Evolutionary conservation across 108 stramenopile species (phyloP), one percentile per base, ranked within the genome.

Genomic region (Chaetoceros tenuissimus): DNA sequence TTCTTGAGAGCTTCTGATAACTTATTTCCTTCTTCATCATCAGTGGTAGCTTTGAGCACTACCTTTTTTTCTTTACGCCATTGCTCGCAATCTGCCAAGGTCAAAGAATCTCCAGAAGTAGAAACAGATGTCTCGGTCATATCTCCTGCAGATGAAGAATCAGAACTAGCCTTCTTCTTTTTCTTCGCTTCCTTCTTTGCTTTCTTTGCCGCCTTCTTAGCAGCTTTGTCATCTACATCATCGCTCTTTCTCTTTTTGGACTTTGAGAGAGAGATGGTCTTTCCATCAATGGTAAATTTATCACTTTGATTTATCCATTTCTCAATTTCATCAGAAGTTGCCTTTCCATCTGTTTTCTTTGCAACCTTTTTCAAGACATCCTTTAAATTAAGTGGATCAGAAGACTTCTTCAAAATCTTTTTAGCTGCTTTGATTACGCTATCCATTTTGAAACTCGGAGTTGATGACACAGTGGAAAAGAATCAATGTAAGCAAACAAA

Each of bases 51-150:
- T 62, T 65, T 78, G 46, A 94, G 56, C n/a, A 91, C 82, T 67
- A 95, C 92, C 62, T 91, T 84, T 63, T 94, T 63, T 21, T 75
- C 64, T 50, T 77, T 72, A 28, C 95, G 66, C 91, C 90, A 94
- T 24, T 59, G 51, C 31, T 72, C 67, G 44, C 83, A 58, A 57
- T 50, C 31, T 21, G 61, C 65, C 3, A 46, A 19, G 55, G 66
- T 16, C 29, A 60, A 23, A 31, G 60, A 13, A 24, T 48, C 13
- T 28, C 67, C 22, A 1, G 72, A 29, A 19, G 79, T 25, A 20
- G 75, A 55, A 23, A 57, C 26, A 2, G 59, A 51, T 17, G 57
- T 10, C 29, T 59, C 44, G n/a, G n/a, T n/a, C n/a, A n/a, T n/a
- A n/a, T n/a, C n/a, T n/a, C n/a, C n/a, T n/a, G n/a, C n/a, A n/a